These are phyloP conservation scores for Penicillium thymicola DNA, from an alignment of 2,329 filamentous ascomycete species.

Conservation along the genomic window DNA sequence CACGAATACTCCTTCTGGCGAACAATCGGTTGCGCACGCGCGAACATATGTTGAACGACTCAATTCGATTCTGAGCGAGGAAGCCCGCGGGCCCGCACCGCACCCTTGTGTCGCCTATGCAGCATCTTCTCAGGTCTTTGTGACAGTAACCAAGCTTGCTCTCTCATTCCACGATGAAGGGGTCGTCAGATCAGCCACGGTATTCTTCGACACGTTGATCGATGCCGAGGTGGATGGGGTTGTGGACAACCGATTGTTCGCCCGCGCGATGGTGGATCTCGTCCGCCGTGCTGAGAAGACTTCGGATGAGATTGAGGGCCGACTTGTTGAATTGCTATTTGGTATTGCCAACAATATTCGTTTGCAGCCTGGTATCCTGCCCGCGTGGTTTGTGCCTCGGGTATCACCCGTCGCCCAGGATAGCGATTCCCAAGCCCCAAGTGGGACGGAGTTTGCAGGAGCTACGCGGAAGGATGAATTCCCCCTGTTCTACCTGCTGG, in stretches of 20 bases:
- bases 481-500: conserved; percentile 88
- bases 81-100: conserved; percentile 80
- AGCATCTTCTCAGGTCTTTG: conserved; percentile 81
- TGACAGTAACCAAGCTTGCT: conserved; percentile 84
- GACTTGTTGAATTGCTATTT: conserved; percentile 89
- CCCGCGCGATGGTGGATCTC: conserved; percentile 80
- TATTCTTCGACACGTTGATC: conserved; percentile 85
- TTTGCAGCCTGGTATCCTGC: conserved; percentile 78
- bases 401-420: conserved; percentile 35
- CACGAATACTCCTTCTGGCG: conserved; percentile 49
- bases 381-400: conserved; percentile 81
- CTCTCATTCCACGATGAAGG: conserved; percentile 79
- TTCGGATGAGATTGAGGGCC: conserved; percentile 76
- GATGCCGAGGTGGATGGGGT: conserved; percentile 97
- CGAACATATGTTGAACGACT: conserved; percentile 55
- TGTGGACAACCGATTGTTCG: conserved; percentile 80
- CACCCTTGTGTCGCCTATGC: conserved; percentile 90
- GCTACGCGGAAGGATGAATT: conserved; percentile 89
- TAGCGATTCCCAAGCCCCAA: conserved; percentile 42
- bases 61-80: conserved; percentile 73
- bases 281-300: conserved; percentile 67
- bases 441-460: conserved; percentile 71
- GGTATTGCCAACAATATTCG: conserved; percentile 96
- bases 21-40: conserved; percentile 51
- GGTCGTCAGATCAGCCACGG: conserved; percentile 78